Evolutionary conservation across 495 filamentous ascomycete species (phyloP), one percentile per base, ranked within the genome.

Genomic region (Melanomma pulvis-pyrius): DNA sequence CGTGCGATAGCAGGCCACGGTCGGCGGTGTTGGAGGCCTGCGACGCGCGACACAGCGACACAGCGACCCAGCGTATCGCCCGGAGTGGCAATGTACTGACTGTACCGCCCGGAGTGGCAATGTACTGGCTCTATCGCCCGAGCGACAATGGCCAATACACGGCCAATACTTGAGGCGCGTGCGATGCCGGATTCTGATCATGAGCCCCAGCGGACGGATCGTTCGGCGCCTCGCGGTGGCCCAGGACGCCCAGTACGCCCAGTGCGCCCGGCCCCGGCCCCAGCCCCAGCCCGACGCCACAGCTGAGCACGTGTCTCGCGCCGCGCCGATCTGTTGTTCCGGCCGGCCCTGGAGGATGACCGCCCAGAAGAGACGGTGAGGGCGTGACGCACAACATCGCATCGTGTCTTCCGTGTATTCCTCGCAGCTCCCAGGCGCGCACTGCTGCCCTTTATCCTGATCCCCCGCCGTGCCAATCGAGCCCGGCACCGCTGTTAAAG

Each of bases 351-450:
- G 9, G 5, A 28, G 48, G 25, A 28, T 50, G 21, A 50, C 8
- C 48, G 48, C 48, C 48, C 48, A 50, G 48, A 28, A 25, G 48
- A 25, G 21, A 50, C 48, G 48, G 51, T 41, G 55, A 41, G 19
- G 19, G 32, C 30, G 8, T 36, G 44, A 52, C n/a, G 48, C 63
- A 50, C 63, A 28, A 44, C 63, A 67, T 67, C 53, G 49, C 63
- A 55, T 67, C 53, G 49, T 62, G 61, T 63, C 49, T 62, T 17
- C 36, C 51, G 28, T 26, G 47, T 28, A 55, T 8, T 48, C 60
- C 34, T 56, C 49, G 5, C 19, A 21, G 32, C 19, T 2, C 48
- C 61, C 50, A 55, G 55, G 55, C 53, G 59, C 51, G 59, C 47
- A 26, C 12, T 48, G 61, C 61, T 47, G 50, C 34, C 41, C 34